Evolutionary conservation across 768 basidiomycete species (phyloP).

Genomic region (Kockovaella imperatae): DNA sequence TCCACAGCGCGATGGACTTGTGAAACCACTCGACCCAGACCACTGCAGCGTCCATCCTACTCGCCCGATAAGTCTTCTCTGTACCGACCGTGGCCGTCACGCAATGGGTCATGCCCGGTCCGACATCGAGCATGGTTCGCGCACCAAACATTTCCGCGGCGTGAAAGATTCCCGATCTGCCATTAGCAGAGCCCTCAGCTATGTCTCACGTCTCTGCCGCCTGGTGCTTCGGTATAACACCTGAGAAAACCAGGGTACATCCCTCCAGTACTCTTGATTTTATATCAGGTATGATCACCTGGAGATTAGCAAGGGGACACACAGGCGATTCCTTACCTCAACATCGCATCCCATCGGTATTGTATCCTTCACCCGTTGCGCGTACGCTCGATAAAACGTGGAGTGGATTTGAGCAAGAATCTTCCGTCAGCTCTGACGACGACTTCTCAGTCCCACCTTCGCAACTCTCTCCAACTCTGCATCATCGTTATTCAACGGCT

Average conservation of each 20-base stretch:
- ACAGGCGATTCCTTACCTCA: constrained; percentile 50
- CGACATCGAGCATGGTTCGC: constrained; percentile 57
- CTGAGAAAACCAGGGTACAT: constrained; percentile 80
- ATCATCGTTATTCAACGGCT: constrained; percentile 44
- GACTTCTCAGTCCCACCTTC: constrained; percentile 47
- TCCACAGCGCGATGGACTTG: constrained; percentile 83
- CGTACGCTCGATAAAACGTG: constrained; percentile 30
- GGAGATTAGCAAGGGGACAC: constrained; percentile 26
- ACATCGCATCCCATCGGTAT: constrained; percentile 57
- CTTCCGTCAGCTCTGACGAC: constrained; percentile 46
- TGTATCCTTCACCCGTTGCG: background rate
- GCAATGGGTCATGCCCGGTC: constrained; percentile 68
- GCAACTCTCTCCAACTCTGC: constrained; percentile 34
- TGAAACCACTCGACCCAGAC: constrained; percentile 86
- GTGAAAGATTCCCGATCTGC: constrained; percentile 65
- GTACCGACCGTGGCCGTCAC: constrained; percentile 83
- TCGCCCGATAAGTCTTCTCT: constrained; percentile 79
- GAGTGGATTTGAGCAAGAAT: constrained; percentile 72
- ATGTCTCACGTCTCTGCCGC: constrained; percentile 56
- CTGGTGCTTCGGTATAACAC: constrained; percentile 84
- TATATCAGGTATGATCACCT: constrained; percentile 80
- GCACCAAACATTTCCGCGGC: constrained; percentile 85
- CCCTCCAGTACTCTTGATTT: constrained; percentile 69
- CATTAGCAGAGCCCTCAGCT: constrained; percentile 1
- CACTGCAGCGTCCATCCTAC: constrained; percentile 66